Percentiles rank a stretch among this genome's conserved stretches.
These are phyloP conservation scores for Rhizopus microsporus DNA, from an alignment of 371 early-diverging fungal genomes.

Conservation along the genomic window DNA sequence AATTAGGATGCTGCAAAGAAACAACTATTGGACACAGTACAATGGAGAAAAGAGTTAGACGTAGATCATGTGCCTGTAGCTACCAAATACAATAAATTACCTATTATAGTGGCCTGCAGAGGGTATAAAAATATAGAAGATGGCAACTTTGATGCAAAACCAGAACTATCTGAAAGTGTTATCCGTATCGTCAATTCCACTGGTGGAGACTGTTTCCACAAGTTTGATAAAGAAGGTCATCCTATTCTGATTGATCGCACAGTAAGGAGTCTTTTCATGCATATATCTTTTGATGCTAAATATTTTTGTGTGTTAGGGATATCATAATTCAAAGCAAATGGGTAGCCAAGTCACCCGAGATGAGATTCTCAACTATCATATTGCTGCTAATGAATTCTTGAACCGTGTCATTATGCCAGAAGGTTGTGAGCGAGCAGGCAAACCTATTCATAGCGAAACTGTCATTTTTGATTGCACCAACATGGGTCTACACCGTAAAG, in stretches of 20 bases:
- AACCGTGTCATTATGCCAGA: constrained; percentile 70
- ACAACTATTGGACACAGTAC: constrained; percentile 62
- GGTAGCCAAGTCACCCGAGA: constrained; percentile 59
- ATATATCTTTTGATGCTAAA: not conserved
- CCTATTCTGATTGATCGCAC: constrained; percentile 81
- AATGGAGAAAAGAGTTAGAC: constrained; percentile 68
- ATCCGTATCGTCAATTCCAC: constrained; percentile 59
- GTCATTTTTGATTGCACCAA: constrained; percentile 81
- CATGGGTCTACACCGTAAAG: constrained; percentile 67
- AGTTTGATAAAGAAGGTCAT: constrained; percentile 76
- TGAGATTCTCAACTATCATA: constrained; percentile 68
- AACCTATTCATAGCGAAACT: constrained; percentile 70
- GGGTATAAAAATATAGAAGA: constrained; percentile 69
- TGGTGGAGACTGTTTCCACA: constrained; percentile 83
- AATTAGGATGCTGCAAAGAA: constrained; percentile 61
- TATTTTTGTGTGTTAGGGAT: constrained; percentile 43
- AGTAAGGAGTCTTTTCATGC: constrained; percentile 35
- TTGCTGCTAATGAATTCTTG: constrained; percentile 74
- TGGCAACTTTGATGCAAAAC: constrained; percentile 58
- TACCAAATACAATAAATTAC: constrained; percentile 58
- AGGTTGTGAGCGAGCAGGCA: constrained; percentile 63
- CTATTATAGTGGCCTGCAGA: constrained; percentile 68
- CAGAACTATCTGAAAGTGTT: constrained; percentile 63
- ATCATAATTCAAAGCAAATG: constrained; percentile 70
- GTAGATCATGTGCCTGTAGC: constrained; percentile 71